Percentiles rank a stretch among this genome's conserved stretches.
Conservation (phyloP, 2,329 filamentous ascomycete species). For the Botrytis pseudocinerea region DNA sequence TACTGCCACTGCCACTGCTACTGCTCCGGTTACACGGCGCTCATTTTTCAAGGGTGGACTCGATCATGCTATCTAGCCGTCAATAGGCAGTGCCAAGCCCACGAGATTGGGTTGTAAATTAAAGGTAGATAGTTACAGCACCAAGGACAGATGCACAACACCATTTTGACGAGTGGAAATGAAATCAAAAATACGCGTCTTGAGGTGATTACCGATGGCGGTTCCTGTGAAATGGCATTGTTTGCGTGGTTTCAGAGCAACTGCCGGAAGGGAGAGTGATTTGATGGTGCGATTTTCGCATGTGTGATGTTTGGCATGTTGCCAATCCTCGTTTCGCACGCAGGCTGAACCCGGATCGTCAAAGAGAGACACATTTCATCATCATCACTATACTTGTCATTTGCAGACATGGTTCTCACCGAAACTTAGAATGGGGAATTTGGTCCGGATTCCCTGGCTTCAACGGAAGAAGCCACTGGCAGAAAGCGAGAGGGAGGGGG, state of each 20-base stretch:
- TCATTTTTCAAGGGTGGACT: not conserved
- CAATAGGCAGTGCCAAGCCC: not conserved
- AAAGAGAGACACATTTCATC: constrained; percentile 8
- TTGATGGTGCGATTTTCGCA: not conserved
- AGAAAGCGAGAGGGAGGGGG: not conserved
- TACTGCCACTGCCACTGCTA: no score
- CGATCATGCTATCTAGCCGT: constrained; percentile 9
- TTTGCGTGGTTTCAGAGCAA: constrained; percentile 2
- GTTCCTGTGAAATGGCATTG: not conserved
- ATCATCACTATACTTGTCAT: not conserved
- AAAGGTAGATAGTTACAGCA: not conserved
- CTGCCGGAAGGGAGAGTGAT: constrained; percentile 1
- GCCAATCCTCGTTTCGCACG: not conserved
- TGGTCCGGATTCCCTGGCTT: not conserved
- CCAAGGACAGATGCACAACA: not conserved
- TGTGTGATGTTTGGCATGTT: not conserved
- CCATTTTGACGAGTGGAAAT: not conserved
- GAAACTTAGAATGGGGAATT: not conserved
- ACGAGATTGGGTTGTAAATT: not conserved
- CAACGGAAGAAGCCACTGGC: not conserved
- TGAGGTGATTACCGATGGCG: not conserved
- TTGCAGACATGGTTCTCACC: not conserved
- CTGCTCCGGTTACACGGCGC: not conserved
- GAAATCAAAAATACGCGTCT: not conserved
- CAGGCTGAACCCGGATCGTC: constrained; percentile 1